Percentiles rank a stretch among this genome's conserved stretches.
phyloP scores from a whole-genome alignment of 495 filamentous ascomycete species.

The Neurospora sp. region DNA sequence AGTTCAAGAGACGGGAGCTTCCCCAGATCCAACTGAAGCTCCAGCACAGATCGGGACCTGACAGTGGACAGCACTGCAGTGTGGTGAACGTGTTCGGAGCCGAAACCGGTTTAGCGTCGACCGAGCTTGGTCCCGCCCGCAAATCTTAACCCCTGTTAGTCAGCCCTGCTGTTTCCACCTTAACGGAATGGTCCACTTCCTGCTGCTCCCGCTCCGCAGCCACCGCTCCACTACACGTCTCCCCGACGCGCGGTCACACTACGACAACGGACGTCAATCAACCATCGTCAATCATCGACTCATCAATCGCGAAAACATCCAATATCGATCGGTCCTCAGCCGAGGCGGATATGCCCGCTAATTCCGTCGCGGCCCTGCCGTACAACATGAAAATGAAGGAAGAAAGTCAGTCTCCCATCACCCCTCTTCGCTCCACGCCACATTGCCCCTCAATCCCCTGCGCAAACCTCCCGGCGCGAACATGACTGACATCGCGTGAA shows the following conservation, averaged over 20 bases:
- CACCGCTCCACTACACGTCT: neutral
- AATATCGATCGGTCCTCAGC: neutral
- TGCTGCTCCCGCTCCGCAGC: neutral
- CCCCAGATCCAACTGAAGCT: neutral
- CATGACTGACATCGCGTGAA: neutral
- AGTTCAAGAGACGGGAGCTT: neutral
- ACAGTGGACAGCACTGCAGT: neutral
- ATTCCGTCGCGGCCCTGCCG: conserved; percentile 4
- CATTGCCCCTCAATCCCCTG: neutral
- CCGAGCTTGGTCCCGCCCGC: neutral
- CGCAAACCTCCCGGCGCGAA: neutral
- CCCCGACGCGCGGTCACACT: neutral
- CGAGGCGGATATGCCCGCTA: neutral
- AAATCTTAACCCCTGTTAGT: neutral
- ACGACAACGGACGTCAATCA: conserved; percentile 3
- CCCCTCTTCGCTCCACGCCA: neutral
- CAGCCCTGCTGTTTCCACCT: conserved; percentile 8
- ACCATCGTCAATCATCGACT: neutral
- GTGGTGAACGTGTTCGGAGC: conserved; percentile 15
- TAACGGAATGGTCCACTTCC: conserved; percentile 8
- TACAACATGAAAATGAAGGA: conserved; percentile 32
- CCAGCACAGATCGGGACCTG: neutral
- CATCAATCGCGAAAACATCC: neutral
- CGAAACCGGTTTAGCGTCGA: conserved; percentile 10
- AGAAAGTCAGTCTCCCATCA: conserved; percentile 28